Base-by-base conservation (phyloP, 257 asterid genomes). In the Ocimum tenuiflorum region DNA sequence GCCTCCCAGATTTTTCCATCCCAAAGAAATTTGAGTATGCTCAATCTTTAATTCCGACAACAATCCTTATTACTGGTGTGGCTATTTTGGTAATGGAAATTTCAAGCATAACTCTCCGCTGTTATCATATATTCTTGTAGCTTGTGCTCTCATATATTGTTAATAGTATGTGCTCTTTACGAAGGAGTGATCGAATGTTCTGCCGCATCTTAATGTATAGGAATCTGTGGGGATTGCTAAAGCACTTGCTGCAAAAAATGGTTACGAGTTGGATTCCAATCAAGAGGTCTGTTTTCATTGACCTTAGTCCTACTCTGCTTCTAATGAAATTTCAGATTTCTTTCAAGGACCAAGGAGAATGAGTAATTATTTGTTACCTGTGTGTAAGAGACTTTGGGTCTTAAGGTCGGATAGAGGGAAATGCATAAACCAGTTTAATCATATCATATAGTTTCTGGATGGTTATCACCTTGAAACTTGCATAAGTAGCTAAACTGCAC, bases 221-320 rank as follows among this genome's bases (percentile, higher is more conserved):
- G 99, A 94, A 81, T 90, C 97, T 52, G 99, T 94, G 39, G 99
- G 99, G 61, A 94, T 94, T 68, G 97, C 99, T 47, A 94, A 94
- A 80, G 99, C 97, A 56, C 81, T 94, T 68, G 99, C 99, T 20
- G 97, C 99, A 20, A 94, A 94, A 79, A 90, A 94, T 67, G 96
- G 97, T 53, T 88, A 94, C 53, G 99, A 94, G 78, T 79, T 88
- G 81, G 96, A 94, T 82, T 90, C 99, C 56, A 94, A 88, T 75
- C 99, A 88, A 76, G 99, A 94, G 97, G 99, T 94, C 53, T 62
- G 81, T 69, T 65, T 22, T 48, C 69, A 18, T 59, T 54, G 63
- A 55, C 33, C 52, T 51, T 56, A 59, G 46, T 42, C 35, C 51
- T 63, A 17, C 52, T 64, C 10, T 67, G 53, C 36, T 36, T 53